Evolutionary conservation across 345 rosid genomes (phyloP).

Genomic region (Hibiscus tridactylites): DNA sequence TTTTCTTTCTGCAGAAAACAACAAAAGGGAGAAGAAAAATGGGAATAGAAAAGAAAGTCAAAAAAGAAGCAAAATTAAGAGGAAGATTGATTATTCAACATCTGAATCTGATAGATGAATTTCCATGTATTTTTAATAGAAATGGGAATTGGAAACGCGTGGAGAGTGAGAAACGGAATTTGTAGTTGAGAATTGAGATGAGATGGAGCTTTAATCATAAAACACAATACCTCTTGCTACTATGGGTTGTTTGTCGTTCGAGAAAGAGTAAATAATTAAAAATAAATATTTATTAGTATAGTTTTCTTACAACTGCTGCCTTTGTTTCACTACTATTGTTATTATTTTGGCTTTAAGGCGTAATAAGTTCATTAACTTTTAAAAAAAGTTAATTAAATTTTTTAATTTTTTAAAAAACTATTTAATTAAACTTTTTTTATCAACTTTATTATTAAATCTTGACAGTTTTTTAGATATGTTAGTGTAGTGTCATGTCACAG

Average conservation of each 20-base stretch:
- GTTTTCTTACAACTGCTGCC: neutral
- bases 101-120: no score
- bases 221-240: neutral
- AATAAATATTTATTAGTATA: neutral
- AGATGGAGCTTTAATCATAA: slow-evolving; percentile 6
- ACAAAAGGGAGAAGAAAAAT: neutral
- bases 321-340: no score
- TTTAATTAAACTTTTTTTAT: no score
- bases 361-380: no score
- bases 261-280: neutral
- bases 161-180: neutral
- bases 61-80: neutral
- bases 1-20: neutral
- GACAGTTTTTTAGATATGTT: no score
- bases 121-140: neutral
- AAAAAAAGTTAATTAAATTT: no score
- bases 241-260: neutral
- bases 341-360: no score
- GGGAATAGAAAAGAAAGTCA: neutral
- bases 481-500: no score
- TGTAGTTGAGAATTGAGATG: slow-evolving; percentile 3
- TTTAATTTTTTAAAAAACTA: no score
- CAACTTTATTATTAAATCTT: no score
- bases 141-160: neutral
- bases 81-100: slow-evolving; percentile 1